Evolutionary conservation across 2,329 filamentous ascomycete genomes (phyloP), one percentile per base, ranked within the genome.

Genomic region (Akanthomyces dipterigenus): DNA sequence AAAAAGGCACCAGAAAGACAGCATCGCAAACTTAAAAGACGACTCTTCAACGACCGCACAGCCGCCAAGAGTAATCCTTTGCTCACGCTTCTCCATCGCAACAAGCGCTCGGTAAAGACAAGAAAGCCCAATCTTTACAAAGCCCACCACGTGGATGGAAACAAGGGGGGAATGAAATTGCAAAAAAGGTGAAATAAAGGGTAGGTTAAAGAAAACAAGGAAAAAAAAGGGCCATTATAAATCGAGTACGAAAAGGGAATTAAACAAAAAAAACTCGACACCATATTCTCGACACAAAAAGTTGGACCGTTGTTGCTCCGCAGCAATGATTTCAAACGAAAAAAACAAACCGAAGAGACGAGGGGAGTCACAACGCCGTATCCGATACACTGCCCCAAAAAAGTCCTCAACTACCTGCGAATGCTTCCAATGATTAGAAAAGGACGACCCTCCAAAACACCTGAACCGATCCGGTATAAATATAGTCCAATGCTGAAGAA

Each of bases 111-210:
- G 28, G 5, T 31, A 6, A 12, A 48, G 3, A 28, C 20, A 20
- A 28, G 12, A 49, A 28, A 11, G 9, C 6, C 22, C 42, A 11
- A n/a, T 24, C 3, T 45, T 20, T 11, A 34, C 31, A 9, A 5
- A 2, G 11, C 31, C 31, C 8, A 34, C 31, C 31, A 34, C 31
- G 7, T 9, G 11, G 31, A 2, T 11, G 8, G 31, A 34, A 9
- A 34, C 31, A 34, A 34, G 31, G 38, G 60, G 65, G 67, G 65
- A 66, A 68, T 68, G 64, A 64, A 58, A 55, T 57, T 48, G 31
- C 59, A 64, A 55, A 55, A 31, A 22, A 22, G 36, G 64, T 56
- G 38, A 14, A 45, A 58, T 43, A 34, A 34, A 34, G 31, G 5
- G 31, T 34, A 11, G 5, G 31, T 34, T 2, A 34, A 34, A 11